Conservation (phyloP, 306 rosid genomes). For the Dicorynia guianensis region DNA sequence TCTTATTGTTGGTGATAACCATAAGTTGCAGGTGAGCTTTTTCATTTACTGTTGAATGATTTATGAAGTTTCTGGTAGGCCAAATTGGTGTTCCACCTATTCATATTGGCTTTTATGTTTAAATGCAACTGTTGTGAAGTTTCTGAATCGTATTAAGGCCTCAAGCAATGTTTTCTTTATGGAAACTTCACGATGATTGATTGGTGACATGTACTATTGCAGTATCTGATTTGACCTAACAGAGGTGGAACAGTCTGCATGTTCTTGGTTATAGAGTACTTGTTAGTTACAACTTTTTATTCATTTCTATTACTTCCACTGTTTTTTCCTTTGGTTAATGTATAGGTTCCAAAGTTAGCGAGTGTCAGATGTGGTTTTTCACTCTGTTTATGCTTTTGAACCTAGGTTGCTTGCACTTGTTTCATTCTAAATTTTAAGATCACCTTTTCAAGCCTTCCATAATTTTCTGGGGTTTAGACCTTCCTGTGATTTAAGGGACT, state of each 20-base stretch:
- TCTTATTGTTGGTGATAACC: slow-evolving; percentile 78
- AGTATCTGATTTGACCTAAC: slow-evolving; percentile 2
- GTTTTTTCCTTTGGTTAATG: not conserved
- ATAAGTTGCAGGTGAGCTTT: slow-evolving; percentile 56
- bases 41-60: slow-evolving; percentile 6
- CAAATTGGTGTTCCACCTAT: no score
- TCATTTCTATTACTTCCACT: not conserved
- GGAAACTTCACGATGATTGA: slow-evolving; percentile 9
- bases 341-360: not conserved
- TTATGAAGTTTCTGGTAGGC: no score
- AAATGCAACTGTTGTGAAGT: slow-evolving; percentile 14
- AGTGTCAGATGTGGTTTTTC: slow-evolving; percentile 16
- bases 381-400: no score
- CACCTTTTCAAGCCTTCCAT: no score
- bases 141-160: slow-evolving; percentile 14
- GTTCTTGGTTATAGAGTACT: slow-evolving; percentile 32
- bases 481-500: no score
- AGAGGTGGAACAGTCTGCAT: slow-evolving; percentile 2
- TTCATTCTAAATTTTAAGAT: no score
- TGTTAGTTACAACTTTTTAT: not conserved
- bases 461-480: not conserved
- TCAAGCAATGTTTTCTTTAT: slow-evolving; percentile 4
- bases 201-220: slow-evolving; percentile 21
- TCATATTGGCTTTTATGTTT: no score
- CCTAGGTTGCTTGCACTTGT: no score